Conservation (phyloP, 306 rosid genomes). For the Cucumis cinereus region DNA sequence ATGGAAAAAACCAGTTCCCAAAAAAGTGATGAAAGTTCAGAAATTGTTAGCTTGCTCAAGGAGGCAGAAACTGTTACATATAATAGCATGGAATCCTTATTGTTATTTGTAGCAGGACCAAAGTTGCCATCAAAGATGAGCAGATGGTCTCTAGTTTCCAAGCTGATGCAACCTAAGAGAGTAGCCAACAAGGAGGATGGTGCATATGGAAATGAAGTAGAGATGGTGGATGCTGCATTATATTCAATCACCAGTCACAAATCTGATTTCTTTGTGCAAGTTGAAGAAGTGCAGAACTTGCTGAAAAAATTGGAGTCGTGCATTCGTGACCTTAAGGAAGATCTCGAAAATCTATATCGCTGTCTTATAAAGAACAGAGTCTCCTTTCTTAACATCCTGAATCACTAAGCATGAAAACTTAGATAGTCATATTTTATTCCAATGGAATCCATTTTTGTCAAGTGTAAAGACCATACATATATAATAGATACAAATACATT, state of each 20-base stretch:
- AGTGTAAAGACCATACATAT: neutral
- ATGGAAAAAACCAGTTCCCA: neutral
- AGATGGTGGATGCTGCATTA: slow-evolving; percentile 7
- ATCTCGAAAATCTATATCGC: slow-evolving; percentile 9
- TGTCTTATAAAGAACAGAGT: slow-evolving; percentile 21
- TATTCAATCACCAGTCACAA: neutral
- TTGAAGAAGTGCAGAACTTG: neutral
- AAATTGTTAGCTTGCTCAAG: neutral
- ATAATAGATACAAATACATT: neutral
- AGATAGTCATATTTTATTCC: neutral
- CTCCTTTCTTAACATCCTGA: slow-evolving; percentile 18
- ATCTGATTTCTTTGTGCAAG: neutral
- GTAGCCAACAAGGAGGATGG: neutral
- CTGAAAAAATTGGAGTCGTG: slow-evolving; percentile 6
- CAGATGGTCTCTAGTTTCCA: slow-evolving; percentile 16
- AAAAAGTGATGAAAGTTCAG: neutral
- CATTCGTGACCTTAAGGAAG: slow-evolving; percentile 17
- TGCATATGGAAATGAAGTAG: slow-evolving; percentile 6
- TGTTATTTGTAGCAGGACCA: slow-evolving; percentile 9
- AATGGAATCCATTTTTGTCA: neutral
- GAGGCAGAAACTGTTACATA: slow-evolving; percentile 11
- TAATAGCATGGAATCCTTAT: neutral
- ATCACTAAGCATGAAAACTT: neutral
- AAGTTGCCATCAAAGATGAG: slow-evolving; percentile 1
- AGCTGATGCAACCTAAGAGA: slow-evolving; percentile 13